A percentile compares a stretch with the other conserved stretches of the same genome.
These are phyloP conservation scores for Ceratocystiopsis sp. DNA, from an alignment of 2,329 filamentous ascomycete species.

Conservation along the genomic window DNA sequence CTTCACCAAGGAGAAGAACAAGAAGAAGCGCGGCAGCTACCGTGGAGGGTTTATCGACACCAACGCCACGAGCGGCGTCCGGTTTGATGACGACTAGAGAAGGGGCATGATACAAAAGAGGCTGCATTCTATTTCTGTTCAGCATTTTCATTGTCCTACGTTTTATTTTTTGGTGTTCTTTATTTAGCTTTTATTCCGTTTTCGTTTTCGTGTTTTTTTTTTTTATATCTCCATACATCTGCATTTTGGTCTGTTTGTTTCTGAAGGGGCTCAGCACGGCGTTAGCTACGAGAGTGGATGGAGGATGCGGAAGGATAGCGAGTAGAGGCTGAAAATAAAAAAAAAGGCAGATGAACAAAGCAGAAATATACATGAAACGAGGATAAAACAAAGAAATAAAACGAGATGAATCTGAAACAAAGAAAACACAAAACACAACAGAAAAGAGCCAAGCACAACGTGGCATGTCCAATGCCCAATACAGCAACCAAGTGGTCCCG, in stretches of 20 bases:
- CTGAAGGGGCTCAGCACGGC: background rate
- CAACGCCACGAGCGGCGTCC: conserved; percentile 65
- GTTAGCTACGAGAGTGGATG: too few species aligned
- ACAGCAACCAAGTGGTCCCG: too few species aligned
- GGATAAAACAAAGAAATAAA: too few species aligned
- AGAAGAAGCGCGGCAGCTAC: conserved; percentile 86
- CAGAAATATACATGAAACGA: too few species aligned
- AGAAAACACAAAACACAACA: too few species aligned
- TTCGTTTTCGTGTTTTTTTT: background rate
- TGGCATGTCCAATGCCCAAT: too few species aligned
- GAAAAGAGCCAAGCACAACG: too few species aligned
- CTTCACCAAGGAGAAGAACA: conserved; percentile 99
- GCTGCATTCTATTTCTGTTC: background rate
- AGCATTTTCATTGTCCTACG: background rate
- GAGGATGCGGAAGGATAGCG: too few species aligned
- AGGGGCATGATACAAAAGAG: too few species aligned
- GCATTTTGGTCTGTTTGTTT: background rate
- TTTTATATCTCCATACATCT: background rate
- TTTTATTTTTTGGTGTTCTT: background rate
- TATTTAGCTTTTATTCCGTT: background rate
- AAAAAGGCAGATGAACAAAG: background rate
- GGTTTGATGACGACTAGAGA: conserved; percentile 46
- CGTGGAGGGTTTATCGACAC: conserved; percentile 80
- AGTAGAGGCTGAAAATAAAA: background rate
- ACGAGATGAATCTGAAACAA: too few species aligned